A percentile compares a stretch with the other conserved stretches of the same genome.
Conservation (phyloP, 176 grass and related monocot genomes). For the Paspalum vaginatum region DNA sequence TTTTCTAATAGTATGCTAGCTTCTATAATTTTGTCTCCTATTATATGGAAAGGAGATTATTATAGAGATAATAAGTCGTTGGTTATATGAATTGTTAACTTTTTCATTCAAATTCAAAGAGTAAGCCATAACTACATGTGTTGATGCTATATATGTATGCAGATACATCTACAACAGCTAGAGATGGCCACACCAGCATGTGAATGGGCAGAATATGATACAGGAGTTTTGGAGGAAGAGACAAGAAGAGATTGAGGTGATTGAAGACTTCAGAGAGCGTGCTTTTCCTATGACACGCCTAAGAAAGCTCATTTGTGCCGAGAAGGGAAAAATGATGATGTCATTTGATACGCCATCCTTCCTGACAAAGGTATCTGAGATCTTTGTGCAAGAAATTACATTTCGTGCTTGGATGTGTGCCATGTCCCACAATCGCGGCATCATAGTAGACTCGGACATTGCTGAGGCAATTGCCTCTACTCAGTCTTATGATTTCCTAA, state of each 20-base stretch:
- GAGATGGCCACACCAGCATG: not conserved
- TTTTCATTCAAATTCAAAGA: not conserved
- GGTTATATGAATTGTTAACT: not conserved
- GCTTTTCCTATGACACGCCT: conserved; percentile 8
- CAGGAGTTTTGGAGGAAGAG: conserved; percentile 13
- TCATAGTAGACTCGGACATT: conserved; percentile 17
- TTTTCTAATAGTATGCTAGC: not conserved
- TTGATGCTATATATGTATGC: not conserved
- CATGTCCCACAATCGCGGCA: not conserved
- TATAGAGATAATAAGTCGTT: not conserved
- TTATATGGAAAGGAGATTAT: not conserved
- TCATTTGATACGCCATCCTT: not conserved
- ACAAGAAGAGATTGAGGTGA: not conserved
- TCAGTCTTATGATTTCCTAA: not conserved
- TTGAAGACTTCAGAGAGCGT: not conserved
- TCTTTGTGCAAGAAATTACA: conserved; percentile 29
- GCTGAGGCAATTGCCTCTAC: not conserved
- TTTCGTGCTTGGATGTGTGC: conserved; percentile 16
- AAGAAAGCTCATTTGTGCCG: not conserved
- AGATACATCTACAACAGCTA: not conserved
- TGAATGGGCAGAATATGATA: not conserved
- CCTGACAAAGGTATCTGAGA: conserved; percentile 18
- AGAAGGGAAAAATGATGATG: not conserved
- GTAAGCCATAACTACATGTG: too few relatives aligned
- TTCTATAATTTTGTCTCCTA: not conserved